A percentile compares a stretch with the other conserved stretches of the same genome.
Conservation (phyloP, 768 basidiomycete species). For the Tylopilus vinaceipallidus region DNA sequence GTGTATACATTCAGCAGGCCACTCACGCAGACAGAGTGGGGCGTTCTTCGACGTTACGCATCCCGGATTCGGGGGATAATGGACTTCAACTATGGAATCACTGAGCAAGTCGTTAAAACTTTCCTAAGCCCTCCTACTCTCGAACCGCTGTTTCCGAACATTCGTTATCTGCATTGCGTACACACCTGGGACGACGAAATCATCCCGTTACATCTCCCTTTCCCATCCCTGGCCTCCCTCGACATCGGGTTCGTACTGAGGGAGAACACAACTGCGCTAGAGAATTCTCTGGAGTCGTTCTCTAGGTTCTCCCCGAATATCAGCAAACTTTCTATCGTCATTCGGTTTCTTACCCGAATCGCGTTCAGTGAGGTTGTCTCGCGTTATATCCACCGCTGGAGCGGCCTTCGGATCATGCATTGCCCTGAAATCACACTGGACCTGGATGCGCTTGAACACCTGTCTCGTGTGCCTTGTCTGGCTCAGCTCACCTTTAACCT, state of each 20-base stretch:
- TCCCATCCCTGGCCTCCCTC: not conserved
- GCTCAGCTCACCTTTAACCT: not conserved
- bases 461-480: not conserved
- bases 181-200: not conserved
- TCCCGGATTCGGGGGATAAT: no score
- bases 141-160: constrained; percentile 1
- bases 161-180: not conserved
- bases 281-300: not conserved
- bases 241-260: not conserved
- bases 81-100: no score
- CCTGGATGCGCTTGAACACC: not conserved
- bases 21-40: no score
- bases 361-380: not conserved
- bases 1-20: no score
- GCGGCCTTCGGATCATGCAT: not conserved
- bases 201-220: not conserved
- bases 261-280: not conserved
- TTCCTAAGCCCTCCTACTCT: not conserved
- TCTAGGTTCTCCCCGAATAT: not conserved
- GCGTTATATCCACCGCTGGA: constrained; percentile 2
- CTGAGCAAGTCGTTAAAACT: not conserved
- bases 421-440: constrained; percentile 1
- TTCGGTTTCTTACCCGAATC: not conserved
- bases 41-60: no score
- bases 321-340: not conserved